Conservation (phyloP, 768 basidiomycete genomes). For the Naematelia aurantialba region DNA sequence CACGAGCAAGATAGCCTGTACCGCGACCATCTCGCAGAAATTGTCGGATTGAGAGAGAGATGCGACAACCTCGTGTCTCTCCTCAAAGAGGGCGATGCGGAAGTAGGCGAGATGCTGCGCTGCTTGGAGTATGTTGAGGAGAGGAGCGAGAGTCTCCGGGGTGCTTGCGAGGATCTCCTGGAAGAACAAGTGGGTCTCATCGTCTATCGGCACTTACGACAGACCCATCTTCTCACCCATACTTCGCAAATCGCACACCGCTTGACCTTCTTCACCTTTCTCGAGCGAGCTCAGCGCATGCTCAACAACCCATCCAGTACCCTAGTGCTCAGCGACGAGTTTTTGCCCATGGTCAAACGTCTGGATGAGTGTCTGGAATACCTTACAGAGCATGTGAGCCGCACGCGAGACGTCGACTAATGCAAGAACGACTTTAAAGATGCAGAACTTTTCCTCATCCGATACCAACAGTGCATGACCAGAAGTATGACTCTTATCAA, state of each 20-base stretch:
- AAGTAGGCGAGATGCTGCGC: conserved; percentile 76
- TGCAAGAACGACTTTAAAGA: conserved; percentile 81
- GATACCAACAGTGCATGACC: conserved; percentile 97
- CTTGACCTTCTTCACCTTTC: conserved; percentile 88
- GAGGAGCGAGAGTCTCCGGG: conserved; percentile 82
- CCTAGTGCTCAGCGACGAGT: conserved; percentile 83
- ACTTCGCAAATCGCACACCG: conserved; percentile 78
- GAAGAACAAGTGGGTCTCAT: conserved; percentile 70
- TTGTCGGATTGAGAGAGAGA: conserved; percentile 69
- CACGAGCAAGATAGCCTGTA: conserved; percentile 93
- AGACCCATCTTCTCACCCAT: conserved; percentile 73
- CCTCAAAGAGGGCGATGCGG: conserved; percentile 67
- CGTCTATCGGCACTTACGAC: not conserved
- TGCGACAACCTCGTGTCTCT: conserved; percentile 71
- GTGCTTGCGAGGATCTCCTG: conserved; percentile 81
- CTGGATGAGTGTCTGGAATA: conserved; percentile 93
- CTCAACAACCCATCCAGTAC: conserved; percentile 90
- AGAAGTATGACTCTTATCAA: conserved; percentile 97
- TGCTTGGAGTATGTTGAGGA: conserved; percentile 87
- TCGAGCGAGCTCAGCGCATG: conserved; percentile 88
- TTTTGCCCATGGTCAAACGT: conserved; percentile 92
- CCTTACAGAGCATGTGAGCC: conserved; percentile 74
- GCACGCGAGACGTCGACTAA: not conserved
- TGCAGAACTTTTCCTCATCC: conserved; percentile 87
- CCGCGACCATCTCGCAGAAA: conserved; percentile 71